Conservation (phyloP, 2,329 filamentous ascomycete species). For the Sporothrix dimorphospora region DNA sequence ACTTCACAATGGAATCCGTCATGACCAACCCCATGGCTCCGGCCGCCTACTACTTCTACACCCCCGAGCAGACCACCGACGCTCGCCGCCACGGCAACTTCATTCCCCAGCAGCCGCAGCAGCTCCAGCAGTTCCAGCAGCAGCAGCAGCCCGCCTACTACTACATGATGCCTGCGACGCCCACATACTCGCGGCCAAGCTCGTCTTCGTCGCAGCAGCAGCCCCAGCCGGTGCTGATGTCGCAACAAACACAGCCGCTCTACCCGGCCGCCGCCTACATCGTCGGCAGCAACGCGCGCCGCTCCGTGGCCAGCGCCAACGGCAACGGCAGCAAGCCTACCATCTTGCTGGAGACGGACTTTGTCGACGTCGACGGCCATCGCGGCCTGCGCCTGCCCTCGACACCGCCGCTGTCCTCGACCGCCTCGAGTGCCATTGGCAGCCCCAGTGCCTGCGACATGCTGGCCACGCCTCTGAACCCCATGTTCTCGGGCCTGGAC, state of each 20-base stretch:
- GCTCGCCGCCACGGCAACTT: slow-evolving; percentile 76
- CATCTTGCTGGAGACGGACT: slow-evolving; percentile 78
- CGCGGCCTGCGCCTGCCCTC: slow-evolving; percentile 73
- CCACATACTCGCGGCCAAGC: slow-evolving; percentile 66
- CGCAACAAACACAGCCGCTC: slow-evolving; percentile 48
- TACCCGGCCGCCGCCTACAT: slow-evolving; percentile 48
- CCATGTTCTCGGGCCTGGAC: slow-evolving; percentile 74
- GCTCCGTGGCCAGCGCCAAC: slow-evolving; percentile 76
- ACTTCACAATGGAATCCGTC: slow-evolving; percentile 66
- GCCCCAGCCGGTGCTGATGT: slow-evolving; percentile 46
- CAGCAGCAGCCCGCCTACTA: slow-evolving; percentile 38
- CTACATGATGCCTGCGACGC: slow-evolving; percentile 57
- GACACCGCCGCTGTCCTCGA: slow-evolving; percentile 78
- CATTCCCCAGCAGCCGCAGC: slow-evolving; percentile 60
- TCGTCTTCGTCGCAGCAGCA: slow-evolving; percentile 64
- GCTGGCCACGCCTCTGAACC: slow-evolving; percentile 80
- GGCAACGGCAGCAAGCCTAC: slow-evolving; percentile 78
- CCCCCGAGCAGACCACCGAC: slow-evolving; percentile 73
- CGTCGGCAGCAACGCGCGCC: slow-evolving; percentile 61
- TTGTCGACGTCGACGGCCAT: slow-evolving; percentile 63
- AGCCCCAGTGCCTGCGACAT: slow-evolving; percentile 80
- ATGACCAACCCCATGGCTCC: slow-evolving; percentile 64
- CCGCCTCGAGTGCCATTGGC: slow-evolving; percentile 80
- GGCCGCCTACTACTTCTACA: slow-evolving; percentile 86
- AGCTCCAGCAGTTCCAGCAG: slow-evolving; percentile 59